Percentiles rank a stretch among this genome's conserved stretches.
Evolutionary conservation across 345 rosid species (phyloP).

Genomic region (Draba incana): DNA sequence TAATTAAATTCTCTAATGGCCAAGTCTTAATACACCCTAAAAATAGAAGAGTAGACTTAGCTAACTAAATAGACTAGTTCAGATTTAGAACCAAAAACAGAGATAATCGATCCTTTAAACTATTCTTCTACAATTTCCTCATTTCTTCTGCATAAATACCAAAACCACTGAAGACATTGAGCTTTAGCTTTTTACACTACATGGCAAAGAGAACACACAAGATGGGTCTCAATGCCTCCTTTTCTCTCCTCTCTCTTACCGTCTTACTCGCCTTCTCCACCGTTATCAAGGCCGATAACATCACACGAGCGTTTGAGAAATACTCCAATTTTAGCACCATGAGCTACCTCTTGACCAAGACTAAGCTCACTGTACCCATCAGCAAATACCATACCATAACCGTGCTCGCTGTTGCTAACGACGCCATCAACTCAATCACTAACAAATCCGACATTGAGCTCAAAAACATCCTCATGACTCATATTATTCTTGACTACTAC

Average conservation of each 20-base stretch:
- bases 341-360: slow-evolving; percentile 44
- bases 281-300: slow-evolving; percentile 44
- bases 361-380: slow-evolving; percentile 42
- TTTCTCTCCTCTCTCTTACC: slow-evolving; percentile 35
- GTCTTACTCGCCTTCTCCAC: slow-evolving; percentile 36
- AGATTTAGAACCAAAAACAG: slow-evolving; percentile 19
- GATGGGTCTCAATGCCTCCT: slow-evolving; percentile 42
- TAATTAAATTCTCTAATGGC: slow-evolving; percentile 15
- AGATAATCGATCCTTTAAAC: slow-evolving; percentile 32
- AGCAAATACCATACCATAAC: slow-evolving; percentile 55
- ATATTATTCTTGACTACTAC: slow-evolving; percentile 64
- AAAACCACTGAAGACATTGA: slow-evolving; percentile 26
- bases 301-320: slow-evolving; percentile 43
- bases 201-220: slow-evolving; percentile 19
- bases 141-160: slow-evolving; percentile 34
- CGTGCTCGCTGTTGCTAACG: slow-evolving; percentile 54
- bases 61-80: slow-evolving; percentile 32
- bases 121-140: slow-evolving; percentile 25
- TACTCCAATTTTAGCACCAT: slow-evolving; percentile 52
- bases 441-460: slow-evolving; percentile 44
- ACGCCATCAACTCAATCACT: slow-evolving; percentile 40
- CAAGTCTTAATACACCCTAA: slow-evolving; percentile 38
- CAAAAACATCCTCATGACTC: slow-evolving; percentile 51
- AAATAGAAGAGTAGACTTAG: slow-evolving; percentile 41
- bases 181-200: slow-evolving; percentile 15